Conservation (phyloP, 352 stramenopile genomes). For the Globisporangium acanthophoron region DNA sequence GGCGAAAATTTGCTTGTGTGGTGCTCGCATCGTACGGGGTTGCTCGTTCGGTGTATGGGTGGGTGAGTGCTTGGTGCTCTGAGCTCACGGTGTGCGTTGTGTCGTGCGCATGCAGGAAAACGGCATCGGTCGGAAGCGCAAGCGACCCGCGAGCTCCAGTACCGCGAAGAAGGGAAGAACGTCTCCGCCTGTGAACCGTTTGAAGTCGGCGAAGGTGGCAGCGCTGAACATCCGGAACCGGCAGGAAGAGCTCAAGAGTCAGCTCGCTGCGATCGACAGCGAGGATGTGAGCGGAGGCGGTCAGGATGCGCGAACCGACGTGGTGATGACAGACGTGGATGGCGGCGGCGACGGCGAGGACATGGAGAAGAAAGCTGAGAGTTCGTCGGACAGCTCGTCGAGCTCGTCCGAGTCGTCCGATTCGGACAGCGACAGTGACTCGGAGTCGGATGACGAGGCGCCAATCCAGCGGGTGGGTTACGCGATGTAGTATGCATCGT, state of each 20-base stretch:
- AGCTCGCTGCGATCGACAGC: constrained; percentile 72
- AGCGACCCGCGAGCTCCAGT: constrained; percentile 41
- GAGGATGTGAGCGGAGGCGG: constrained; percentile 12
- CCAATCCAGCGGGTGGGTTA: constrained; percentile 83
- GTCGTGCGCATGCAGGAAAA: constrained; percentile 51
- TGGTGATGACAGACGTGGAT: constrained; percentile 47
- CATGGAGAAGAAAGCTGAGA: constrained; percentile 22
- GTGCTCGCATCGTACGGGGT: too few relatives aligned
- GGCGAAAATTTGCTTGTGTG: background rate
- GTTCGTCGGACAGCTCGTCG: constrained; percentile 31
- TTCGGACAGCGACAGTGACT: constrained; percentile 84
- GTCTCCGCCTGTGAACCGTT: constrained; percentile 49
- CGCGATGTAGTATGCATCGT: constrained; percentile 32
- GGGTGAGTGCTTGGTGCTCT: constrained; percentile 15
- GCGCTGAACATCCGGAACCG: constrained; percentile 67
- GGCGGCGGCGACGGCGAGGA: constrained; percentile 20
- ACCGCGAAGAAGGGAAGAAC: constrained; percentile 34
- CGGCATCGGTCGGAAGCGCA: constrained; percentile 83
- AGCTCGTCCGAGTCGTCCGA: constrained; percentile 80
- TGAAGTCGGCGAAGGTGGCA: constrained; percentile 83
- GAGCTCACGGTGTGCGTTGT: constrained; percentile 6
- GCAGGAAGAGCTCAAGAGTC: constrained; percentile 71
- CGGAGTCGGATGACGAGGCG: constrained; percentile 59
- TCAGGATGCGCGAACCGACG: constrained; percentile 28
- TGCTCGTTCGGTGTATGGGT: constrained; percentile 8